Conservation (phyloP, 768 basidiomycete species). For the Boletus sensibilis region DNA sequence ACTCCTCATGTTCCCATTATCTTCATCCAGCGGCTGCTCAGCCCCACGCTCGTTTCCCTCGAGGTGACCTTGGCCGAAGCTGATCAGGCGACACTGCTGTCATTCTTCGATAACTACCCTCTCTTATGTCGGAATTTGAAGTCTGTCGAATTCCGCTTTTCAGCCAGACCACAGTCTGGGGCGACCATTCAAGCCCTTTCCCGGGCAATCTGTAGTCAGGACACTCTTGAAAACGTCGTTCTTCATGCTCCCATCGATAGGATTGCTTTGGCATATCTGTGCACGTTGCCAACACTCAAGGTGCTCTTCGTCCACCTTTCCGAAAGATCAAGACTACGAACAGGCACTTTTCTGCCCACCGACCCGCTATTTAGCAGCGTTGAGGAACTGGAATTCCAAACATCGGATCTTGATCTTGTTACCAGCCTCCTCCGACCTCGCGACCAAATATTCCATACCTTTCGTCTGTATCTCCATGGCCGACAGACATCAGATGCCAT, state of each 20-base stretch:
- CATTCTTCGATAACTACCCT: conserved; percentile 13
- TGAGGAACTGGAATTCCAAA: not conserved
- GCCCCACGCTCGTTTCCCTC: conserved; percentile 10
- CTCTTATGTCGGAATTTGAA: conserved; percentile 1
- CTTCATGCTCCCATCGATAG: conserved; percentile 1
- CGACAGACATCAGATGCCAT: not conserved
- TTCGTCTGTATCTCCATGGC: not conserved
- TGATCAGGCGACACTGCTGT: conserved; percentile 2
- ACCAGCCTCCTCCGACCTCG: conserved; percentile 7
- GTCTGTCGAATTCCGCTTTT: conserved; percentile 2
- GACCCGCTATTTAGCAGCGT: not conserved
- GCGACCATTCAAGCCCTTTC: conserved; percentile 3
- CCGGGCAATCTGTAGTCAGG: conserved; percentile 1
- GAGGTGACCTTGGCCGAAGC: not conserved
- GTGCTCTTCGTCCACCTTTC: not conserved
- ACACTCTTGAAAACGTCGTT: not conserved
- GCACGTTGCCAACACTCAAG: conserved; percentile 8
- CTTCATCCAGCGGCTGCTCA: conserved; percentile 12
- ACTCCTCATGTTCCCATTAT: not conserved
- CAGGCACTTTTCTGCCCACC: not conserved
- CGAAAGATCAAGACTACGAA: not conserved
- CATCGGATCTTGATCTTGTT: conserved; percentile 6
- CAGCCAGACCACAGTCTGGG: not conserved
- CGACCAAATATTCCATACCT: conserved; percentile 4
- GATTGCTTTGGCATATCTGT: conserved; percentile 2